phyloP scores from a whole-genome alignment of 805 yeast species.

The Teunomyces gatunensis region DNA sequence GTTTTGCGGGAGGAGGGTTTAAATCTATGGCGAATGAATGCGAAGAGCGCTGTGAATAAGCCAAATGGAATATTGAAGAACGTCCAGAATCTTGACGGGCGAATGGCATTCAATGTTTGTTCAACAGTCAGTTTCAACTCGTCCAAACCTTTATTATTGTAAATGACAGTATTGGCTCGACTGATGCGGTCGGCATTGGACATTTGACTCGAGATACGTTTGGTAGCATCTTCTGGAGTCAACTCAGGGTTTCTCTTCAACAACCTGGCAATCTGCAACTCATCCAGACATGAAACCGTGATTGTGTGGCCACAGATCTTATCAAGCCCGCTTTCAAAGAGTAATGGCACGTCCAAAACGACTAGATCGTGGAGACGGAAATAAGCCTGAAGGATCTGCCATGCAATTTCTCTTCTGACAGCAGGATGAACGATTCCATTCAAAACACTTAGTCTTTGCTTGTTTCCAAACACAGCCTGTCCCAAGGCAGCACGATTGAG shows the following conservation, averaged over 20 bases:
- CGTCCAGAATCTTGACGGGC: constrained; percentile 28
- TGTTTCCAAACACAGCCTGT: constrained; percentile 68
- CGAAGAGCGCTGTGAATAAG: constrained; percentile 9
- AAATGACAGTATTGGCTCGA: constrained; percentile 64
- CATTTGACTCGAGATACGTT: constrained; percentile 79
- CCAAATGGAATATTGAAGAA: constrained; percentile 13
- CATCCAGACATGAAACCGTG: constrained; percentile 61
- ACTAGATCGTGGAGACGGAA: constrained; percentile 57
- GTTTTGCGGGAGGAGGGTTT: neutral
- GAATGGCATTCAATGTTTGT: constrained; percentile 20
- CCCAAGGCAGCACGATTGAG: constrained; percentile 79
- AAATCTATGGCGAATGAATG: constrained; percentile 6
- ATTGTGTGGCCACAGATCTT: constrained; percentile 66
- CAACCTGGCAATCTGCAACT: constrained; percentile 63
- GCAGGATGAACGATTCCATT: constrained; percentile 88
- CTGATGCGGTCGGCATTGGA: constrained; percentile 52
- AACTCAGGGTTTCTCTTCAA: constrained; percentile 65
- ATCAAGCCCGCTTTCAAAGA: constrained; percentile 79
- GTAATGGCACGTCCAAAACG: constrained; percentile 82
- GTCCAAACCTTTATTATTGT: constrained; percentile 47
- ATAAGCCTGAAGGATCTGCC: constrained; percentile 57
- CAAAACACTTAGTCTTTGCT: constrained; percentile 52
- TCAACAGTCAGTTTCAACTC: constrained; percentile 22
- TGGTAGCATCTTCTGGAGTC: constrained; percentile 59
- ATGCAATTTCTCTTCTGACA: constrained; percentile 63